Conservation (phyloP, 2,329 filamentous ascomycete genomes). For the Davidsoniella eucalypti region DNA sequence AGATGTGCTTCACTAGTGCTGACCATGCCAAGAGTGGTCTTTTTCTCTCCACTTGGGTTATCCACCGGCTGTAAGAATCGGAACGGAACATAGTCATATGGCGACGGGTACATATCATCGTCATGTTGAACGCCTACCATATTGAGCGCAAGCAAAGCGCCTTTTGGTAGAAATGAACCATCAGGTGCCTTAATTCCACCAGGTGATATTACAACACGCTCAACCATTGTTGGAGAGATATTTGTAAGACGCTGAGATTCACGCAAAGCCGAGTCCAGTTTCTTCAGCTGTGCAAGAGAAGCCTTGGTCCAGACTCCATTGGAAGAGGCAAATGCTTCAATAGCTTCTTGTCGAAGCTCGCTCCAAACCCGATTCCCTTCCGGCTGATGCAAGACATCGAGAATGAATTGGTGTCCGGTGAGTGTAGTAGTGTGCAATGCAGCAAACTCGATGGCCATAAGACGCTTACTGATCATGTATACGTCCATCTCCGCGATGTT, state of each 20-base stretch:
- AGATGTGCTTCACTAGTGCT: constrained; percentile 34
- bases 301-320: constrained; percentile 29
- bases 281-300: constrained; percentile 25
- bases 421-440: constrained; percentile 41
- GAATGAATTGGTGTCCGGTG: constrained; percentile 29
- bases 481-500: constrained; percentile 28
- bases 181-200: constrained; percentile 23
- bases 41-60: constrained; percentile 21
- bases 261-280: constrained; percentile 34
- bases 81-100: constrained; percentile 31
- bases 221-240: constrained; percentile 29
- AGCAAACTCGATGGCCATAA: constrained; percentile 41
- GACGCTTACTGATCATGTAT: constrained; percentile 29
- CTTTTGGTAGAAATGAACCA: constrained; percentile 29
- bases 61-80: constrained; percentile 20
- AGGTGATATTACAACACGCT: constrained; percentile 28
- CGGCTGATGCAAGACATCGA: constrained; percentile 29
- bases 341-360: constrained; percentile 27
- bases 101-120: constrained; percentile 25
- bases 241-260: constrained; percentile 34
- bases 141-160: constrained; percentile 27
- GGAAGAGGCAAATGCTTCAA: constrained; percentile 16
- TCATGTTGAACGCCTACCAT: constrained; percentile 31
- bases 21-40: constrained; percentile 30
- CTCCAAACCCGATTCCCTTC: constrained; percentile 22